Evolutionary conservation across 1,284 basidiomycete genomes (phyloP), one percentile per base, ranked within the genome.

Genomic region (Fomitopsis betulina): DNA sequence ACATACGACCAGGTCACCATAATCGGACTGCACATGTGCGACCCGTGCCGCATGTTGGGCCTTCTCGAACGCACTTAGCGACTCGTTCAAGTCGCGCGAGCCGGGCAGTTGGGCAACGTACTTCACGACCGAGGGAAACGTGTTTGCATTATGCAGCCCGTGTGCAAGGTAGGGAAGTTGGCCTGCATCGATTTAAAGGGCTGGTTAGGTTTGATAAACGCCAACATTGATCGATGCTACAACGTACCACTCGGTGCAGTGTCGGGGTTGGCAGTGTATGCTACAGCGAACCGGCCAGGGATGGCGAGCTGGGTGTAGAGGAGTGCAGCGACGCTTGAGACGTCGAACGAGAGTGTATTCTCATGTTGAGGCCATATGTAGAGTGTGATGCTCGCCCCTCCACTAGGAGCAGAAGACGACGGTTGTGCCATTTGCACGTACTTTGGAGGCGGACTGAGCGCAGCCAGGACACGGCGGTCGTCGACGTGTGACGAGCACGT

Each of bases 241-340:
- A n/a, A n/a, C 83, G 71, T 70, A 87, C 90, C 90, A 65, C 78
- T 84, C n/a, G 89, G 87, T 59, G 89, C 90, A n/a, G 79, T 61
- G 72, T 91, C 88, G 7, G 88, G 85, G 68, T 89, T 83, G 15
- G 79, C 78, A 64, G 81, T 86, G 70, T 86, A 81, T 40, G 76
- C 74, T 33, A 92, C 71, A 17, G 71, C 70, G 70, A 87, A 92
- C 62, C 79, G 75, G 12, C 83, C 85, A 1, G 89, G 86, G 45
- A 87, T 77, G 17, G 80, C 71, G 23, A 86, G 71, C 67, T 91
- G 89, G 39, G 91, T 78, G 66, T 84, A 85, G 35, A 90, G 70
- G 9, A 87, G 71, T 1, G 87, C 78, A 4, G 84, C 81, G 21
- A 90, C 73, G 67, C 85, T 89, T 21, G 77, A 69, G 0, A 87